Percentiles rank a stretch among this genome's conserved stretches.
phyloP scores from a whole-genome alignment of 1,139 yeast genomes.

The Hanseniaspora sp. region DNA sequence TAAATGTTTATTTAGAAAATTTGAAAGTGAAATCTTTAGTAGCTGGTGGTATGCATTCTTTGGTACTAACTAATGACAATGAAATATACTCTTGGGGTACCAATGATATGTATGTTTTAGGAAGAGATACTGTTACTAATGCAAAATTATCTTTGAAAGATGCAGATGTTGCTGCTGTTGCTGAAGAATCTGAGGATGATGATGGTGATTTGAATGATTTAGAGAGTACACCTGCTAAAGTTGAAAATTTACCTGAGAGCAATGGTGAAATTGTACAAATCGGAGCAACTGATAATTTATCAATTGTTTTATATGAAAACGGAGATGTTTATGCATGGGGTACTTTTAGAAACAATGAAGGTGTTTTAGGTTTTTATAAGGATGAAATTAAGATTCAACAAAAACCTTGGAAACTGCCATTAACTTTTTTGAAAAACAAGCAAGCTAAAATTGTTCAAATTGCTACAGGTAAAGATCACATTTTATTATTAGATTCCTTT shows the following conservation, averaged over 20 bases:
- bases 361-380: conserved; percentile 65
- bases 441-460: conserved; percentile 68
- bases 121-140: conserved; percentile 60
- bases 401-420: conserved; percentile 51
- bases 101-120: conserved; percentile 83
- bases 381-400: conserved; percentile 54
- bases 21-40: conserved; percentile 67
- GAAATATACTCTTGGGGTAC: conserved; percentile 96
- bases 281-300: conserved; percentile 88
- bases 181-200: conserved; percentile 43
- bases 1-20: conserved; percentile 61
- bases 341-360: conserved; percentile 86
- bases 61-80: conserved; percentile 67
- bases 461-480: conserved; percentile 88
- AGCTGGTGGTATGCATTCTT: conserved; percentile 90
- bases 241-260: conserved; percentile 52
- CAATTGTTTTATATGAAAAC: conserved; percentile 64
- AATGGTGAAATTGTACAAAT: conserved; percentile 55
- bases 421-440: conserved; percentile 28
- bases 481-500: conserved; percentile 49
- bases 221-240: conserved; percentile 78
- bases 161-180: conserved; percentile 31
- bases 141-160: conserved; percentile 53
- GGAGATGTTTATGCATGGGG: conserved; percentile 98
- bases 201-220: conserved; percentile 76